Conservation (phyloP, 768 basidiomycete species). For the Amanita subjunquillea region DNA sequence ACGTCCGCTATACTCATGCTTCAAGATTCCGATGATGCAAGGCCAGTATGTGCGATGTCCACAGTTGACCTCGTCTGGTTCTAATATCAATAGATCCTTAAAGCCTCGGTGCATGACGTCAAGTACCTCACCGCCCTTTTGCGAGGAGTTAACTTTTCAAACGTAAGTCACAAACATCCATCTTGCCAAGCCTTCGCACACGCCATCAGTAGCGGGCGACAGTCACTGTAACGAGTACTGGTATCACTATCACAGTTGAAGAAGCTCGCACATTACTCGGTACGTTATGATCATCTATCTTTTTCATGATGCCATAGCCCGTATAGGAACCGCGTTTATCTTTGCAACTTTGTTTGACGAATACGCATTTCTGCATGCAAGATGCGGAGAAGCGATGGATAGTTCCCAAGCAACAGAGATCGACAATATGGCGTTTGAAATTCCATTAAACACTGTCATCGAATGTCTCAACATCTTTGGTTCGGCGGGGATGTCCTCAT, state of each 20-base stretch:
- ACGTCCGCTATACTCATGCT: not conserved
- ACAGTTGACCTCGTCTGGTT: not conserved
- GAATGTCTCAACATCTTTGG: slow-evolving; percentile 94
- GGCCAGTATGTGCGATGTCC: not conserved
- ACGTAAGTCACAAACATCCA: slow-evolving; percentile 36
- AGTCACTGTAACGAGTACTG: slow-evolving; percentile 56
- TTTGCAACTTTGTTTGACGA: slow-evolving; percentile 72
- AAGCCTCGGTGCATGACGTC: slow-evolving; percentile 70
- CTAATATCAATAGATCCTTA: slow-evolving; percentile 36
- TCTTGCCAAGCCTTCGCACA: not conserved
- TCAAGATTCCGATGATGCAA: not conserved
- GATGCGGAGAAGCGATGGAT: slow-evolving; percentile 12
- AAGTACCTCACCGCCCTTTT: slow-evolving; percentile 71
- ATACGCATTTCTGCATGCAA: slow-evolving; percentile 42
- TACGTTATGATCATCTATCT: slow-evolving; percentile 20
- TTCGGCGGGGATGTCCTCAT: slow-evolving; percentile 44
- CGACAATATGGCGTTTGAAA: slow-evolving; percentile 55
- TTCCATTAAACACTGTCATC: slow-evolving; percentile 74
- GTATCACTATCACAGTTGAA: slow-evolving; percentile 74
- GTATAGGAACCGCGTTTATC: slow-evolving; percentile 76
- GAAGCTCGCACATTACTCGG: slow-evolving; percentile 77
- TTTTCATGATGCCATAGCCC: not conserved
- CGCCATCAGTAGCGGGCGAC: slow-evolving; percentile 52
- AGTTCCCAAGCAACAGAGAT: slow-evolving; percentile 16
- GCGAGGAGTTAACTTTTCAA: slow-evolving; percentile 72